Base-by-base conservation (phyloP, 1,284 basidiomycete species). In the Trichosporon coremiiforme region DNA sequence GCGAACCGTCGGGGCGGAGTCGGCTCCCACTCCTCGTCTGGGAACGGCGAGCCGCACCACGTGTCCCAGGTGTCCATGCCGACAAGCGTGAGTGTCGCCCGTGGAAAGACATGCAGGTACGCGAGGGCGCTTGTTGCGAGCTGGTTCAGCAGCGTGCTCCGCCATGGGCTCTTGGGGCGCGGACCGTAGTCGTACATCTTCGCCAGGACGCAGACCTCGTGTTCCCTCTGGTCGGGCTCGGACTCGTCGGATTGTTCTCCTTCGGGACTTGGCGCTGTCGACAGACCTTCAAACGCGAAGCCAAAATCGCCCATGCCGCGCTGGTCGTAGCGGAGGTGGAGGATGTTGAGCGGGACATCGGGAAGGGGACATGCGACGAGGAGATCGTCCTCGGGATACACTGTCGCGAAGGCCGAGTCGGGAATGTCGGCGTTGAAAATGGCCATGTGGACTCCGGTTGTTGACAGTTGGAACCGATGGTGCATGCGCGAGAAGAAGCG, bases 261-360 rank as follows among this genome's bases (percentile, higher is more conserved):
- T n/a, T n/a, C n/a, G n/a, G n/a, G n/a, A n/a, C n/a, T n/a, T n/a
- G n/a, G n/a, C n/a, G n/a, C n/a, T n/a, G 31, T 6, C 5, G 57
- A 15, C 15, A n/a, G 57, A 9, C 31, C 13, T 33, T 60, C 57
- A 31, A 60, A 60, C 15, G 57, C 57, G 15, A 60, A 33, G 15
- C 57, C 57, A 31, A 60, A 60, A 31, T 60, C 57, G 15, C 57
- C 57, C 57, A 60, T 60, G 31, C 57, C 57, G 29, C 57, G 57
- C 29, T 33, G 57, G 31, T 60, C 57, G 17, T 60, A 60, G 29
- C 57, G 57, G 31, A 60, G 57, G 57, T 60, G 57, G 4, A 60
- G 57, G 15, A 60, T 33, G 29, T 33, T 60, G 10, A 31, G 13
- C 2, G 29, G 57, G 5, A 60, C 17, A 17, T 31, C 29, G 4